A percentile compares a stretch with the other conserved stretches of the same genome.
Conservation (phyloP, 2,329 filamentous ascomycete genomes). For the Paecilomyces dactylethromorphus region DNA sequence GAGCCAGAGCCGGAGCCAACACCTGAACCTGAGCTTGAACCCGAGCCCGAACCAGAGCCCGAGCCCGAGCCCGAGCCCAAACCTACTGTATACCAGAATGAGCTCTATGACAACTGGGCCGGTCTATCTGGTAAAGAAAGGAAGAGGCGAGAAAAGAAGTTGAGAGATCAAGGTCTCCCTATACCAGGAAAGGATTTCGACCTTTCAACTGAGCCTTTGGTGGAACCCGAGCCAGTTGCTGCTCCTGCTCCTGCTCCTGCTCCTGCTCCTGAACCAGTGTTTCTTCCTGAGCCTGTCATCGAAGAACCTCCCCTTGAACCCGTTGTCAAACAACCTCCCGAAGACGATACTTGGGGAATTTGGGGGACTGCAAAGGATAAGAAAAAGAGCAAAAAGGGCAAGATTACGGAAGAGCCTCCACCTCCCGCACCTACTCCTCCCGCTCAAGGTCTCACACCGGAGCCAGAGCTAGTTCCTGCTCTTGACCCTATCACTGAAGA, state of each 20-base stretch:
- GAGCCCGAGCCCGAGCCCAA: background rate
- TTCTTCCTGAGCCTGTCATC: conserved; percentile 22
- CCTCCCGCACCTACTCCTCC: conserved; percentile 44
- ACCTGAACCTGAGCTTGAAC: conserved; percentile 23
- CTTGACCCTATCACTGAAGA: conserved; percentile 20
- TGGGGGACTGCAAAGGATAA: conserved; percentile 39
- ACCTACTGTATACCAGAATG: conserved; percentile 7
- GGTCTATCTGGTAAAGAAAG: conserved; percentile 10
- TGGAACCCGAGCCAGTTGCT: conserved; percentile 13
- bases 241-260: conserved; percentile 1
- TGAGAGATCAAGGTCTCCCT: conserved; percentile 12
- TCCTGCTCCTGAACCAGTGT: conserved; percentile 19
- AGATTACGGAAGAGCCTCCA: conserved; percentile 36
- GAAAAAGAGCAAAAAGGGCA: conserved; percentile 44
- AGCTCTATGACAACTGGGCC: conserved; percentile 13
- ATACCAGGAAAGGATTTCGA: conserved; percentile 3
- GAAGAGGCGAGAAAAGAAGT: conserved; percentile 12
- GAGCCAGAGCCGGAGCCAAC: conserved; percentile 9
- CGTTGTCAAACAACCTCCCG: conserved; percentile 6
- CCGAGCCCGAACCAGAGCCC: conserved; percentile 6
- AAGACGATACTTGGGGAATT: conserved; percentile 20
- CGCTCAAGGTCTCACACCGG: conserved; percentile 36
- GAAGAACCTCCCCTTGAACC: conserved; percentile 19
- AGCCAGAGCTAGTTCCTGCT: conserved; percentile 23
- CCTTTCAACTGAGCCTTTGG: conserved; percentile 7